Conservation (phyloP, 2,329 filamentous ascomycete genomes). For the Fusarium sp. region DNA sequence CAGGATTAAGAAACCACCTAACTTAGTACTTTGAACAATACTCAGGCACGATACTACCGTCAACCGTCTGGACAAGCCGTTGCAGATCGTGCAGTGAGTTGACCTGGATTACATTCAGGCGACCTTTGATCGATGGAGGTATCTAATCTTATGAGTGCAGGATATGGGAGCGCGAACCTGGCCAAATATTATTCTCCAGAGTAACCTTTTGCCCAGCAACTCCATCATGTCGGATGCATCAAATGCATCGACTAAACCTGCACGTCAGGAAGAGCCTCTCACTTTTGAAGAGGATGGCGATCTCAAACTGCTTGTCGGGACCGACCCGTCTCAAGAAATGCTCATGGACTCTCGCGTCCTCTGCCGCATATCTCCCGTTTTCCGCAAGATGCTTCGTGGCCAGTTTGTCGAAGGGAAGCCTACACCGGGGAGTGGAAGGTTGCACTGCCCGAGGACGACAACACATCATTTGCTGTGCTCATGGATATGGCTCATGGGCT, state of each 20-base stretch:
- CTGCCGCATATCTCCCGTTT: neutral
- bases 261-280: neutral
- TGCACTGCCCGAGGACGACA: neutral
- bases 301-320: neutral
- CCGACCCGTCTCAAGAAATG: neutral
- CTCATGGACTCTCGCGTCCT: slow-evolving; percentile 1
- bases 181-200: too few species aligned
- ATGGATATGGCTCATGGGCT: slow-evolving; percentile 4
- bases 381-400: slow-evolving; percentile 15
- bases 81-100: too few species aligned
- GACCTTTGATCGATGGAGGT: too few species aligned
- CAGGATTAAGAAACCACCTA: too few species aligned
- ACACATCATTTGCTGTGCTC: neutral
- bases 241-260: neutral
- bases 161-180: too few species aligned
- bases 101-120: too few species aligned
- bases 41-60: too few species aligned
- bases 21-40: too few species aligned
- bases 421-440: neutral
- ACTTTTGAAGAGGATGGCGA: neutral
- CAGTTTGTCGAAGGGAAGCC: slow-evolving; percentile 5
- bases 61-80: too few species aligned
- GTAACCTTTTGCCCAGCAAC: too few species aligned
- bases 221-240: neutral
- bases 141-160: too few species aligned